Base-by-base conservation (phyloP, 2,329 filamentous ascomycete genomes). In the Xylaria hypoxylon region DNA sequence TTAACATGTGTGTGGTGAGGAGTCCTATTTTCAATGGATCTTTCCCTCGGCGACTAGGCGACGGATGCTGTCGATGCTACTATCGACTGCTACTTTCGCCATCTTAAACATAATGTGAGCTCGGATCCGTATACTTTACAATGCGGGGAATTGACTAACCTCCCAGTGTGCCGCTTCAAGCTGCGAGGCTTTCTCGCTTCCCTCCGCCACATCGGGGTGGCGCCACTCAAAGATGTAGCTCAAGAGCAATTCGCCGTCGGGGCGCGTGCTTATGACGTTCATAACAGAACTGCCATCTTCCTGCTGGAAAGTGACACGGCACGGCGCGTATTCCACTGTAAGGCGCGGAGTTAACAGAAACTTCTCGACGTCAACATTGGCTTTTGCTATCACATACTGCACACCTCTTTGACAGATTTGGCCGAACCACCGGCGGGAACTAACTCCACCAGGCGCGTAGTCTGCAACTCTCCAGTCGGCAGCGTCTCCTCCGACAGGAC, bases 211-310 rank as follows among this genome's bases (percentile, higher is more conserved):
- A 2, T 71, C 72, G 0, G 76, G 71, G 35, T 79, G 75, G 31
- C 72, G 68, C 79, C 78, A 80, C 69, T 76, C 77, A 59, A 80
- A 80, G 3, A 72, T 70, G 50, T 77, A 80, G 19, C 76, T 80
- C 73, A 81, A 70, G 3, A 77, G 31, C 48, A 80, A 52, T 13
- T 75, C 74, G 0, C 73, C 78, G 5, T 73, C 73, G 1, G 69
- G 61, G 0, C 75, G 75, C 8, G 61, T 63, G 65, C 77, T 77
- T 4, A 80, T 71, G 13, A 80, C 67, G 40, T 80, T 80, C 55
- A 73, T 74, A 55, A 79, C 72, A 3, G 71, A 76, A 65, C 76
- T 79, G 2, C 79, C 79, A 48, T 79, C 78, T n/a, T 76, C 73
- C 40, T 79, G 78, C 11, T 68, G 67, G 60, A 79, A 80, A 45